phyloP scores from a whole-genome alignment of 306 rosid species.

The Dalbergia oliveri region DNA sequence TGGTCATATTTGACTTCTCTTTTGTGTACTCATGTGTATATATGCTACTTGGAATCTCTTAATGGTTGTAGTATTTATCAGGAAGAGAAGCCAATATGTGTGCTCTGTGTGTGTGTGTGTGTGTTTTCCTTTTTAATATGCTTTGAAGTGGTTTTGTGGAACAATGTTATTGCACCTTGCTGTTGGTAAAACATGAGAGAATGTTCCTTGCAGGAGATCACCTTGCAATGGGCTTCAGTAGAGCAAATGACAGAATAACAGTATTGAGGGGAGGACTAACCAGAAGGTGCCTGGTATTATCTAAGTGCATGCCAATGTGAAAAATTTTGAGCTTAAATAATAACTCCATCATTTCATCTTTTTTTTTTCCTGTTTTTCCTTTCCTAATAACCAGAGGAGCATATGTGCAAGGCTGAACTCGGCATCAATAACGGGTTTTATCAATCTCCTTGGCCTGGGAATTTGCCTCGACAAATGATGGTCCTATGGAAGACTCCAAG shows the following conservation, averaged over 20 bases:
- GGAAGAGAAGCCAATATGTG: slow-evolving; percentile 8
- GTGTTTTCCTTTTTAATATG: background rate
- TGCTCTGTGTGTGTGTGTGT: background rate
- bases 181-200: background rate
- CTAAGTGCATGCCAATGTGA: slow-evolving; percentile 52
- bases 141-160: slow-evolving; percentile 18
- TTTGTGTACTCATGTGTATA: slow-evolving; percentile 3
- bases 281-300: slow-evolving; percentile 91
- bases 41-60: slow-evolving; percentile 16
- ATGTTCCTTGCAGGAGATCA: slow-evolving; percentile 56
- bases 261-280: slow-evolving; percentile 60
- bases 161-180: background rate
- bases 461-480: slow-evolving; percentile 62
- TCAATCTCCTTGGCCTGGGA: slow-evolving; percentile 70
- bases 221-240: slow-evolving; percentile 52
- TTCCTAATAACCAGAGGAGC: slow-evolving; percentile 54
- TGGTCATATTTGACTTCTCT: background rate
- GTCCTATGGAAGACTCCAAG: slow-evolving; percentile 48
- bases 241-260: slow-evolving; percentile 49
- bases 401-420: slow-evolving; percentile 64
- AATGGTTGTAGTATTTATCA: slow-evolving; percentile 14
- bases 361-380: slow-evolving; percentile 33
- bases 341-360: slow-evolving; percentile 43
- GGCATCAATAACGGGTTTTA: slow-evolving; percentile 52
- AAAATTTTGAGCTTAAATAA: slow-evolving; percentile 37